Conservation (phyloP, 441 rosid species). For the Omphalea diandra region DNA sequence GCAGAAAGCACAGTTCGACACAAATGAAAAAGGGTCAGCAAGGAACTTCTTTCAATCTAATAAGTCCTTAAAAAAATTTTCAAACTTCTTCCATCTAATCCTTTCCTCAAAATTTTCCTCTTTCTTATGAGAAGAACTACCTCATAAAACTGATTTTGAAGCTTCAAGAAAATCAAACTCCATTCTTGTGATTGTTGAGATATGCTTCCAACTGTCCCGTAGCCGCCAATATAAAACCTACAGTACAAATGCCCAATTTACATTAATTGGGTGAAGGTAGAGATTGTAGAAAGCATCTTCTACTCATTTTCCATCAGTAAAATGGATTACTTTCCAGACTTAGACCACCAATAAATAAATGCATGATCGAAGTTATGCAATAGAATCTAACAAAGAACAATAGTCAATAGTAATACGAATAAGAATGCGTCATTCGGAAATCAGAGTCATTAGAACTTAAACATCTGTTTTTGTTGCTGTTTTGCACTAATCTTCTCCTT, state of each 20-base stretch:
- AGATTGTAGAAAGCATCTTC: neutral
- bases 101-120: neutral
- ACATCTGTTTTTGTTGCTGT: neutral
- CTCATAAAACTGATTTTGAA: constrained; percentile 16
- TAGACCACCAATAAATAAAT: neutral
- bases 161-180: constrained; percentile 33
- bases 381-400: neutral
- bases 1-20: neutral
- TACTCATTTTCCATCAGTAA: neutral
- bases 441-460: neutral
- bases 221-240: constrained; percentile 87
- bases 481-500: neutral
- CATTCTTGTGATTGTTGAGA: constrained; percentile 47
- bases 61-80: neutral
- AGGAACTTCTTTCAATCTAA: neutral
- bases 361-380: neutral
- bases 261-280: neutral
- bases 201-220: constrained; percentile 61
- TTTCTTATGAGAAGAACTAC: constrained; percentile 9
- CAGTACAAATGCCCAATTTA: constrained; percentile 18
- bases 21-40: neutral
- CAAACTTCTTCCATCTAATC: neutral
- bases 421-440: neutral
- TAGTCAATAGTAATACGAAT: neutral
- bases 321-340: neutral